These are phyloP conservation scores for Evansstolkia leycettana DNA, from an alignment of 495 filamentous ascomycete species.

Conservation along the genomic window DNA sequence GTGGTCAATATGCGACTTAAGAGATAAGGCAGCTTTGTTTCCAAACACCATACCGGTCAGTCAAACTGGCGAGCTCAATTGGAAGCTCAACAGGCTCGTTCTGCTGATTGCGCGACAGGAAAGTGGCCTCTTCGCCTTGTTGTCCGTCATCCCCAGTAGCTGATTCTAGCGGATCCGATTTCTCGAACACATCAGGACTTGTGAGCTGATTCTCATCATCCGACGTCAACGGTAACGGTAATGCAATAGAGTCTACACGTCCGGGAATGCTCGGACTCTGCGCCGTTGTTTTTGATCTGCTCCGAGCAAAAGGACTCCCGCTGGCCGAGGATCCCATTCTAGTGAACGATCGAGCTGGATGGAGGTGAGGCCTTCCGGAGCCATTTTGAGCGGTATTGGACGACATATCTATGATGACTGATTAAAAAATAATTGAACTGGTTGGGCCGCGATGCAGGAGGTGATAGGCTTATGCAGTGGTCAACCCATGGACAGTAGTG, in stretches of 20 bases:
- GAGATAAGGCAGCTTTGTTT: constrained; percentile 2
- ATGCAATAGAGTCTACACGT: constrained; percentile 19
- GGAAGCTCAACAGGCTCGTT: constrained; percentile 74
- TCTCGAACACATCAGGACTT: constrained; percentile 33
- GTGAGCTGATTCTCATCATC: constrained; percentile 18
- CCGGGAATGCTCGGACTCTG: constrained; percentile 40
- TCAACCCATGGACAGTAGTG: too few species aligned
- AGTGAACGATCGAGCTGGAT: constrained; percentile 39
- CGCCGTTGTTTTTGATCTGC: constrained; percentile 51
- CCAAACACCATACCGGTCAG: constrained; percentile 76
- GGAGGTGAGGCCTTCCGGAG: constrained; percentile 19
- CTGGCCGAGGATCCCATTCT: constrained; percentile 38
- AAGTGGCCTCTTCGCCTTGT: constrained; percentile 29
- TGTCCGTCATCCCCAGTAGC: constrained; percentile 36
- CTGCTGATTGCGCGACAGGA: constrained; percentile 37
- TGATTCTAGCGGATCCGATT: constrained; percentile 38
- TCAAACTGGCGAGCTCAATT: constrained; percentile 79
- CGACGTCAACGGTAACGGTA: constrained; percentile 12
- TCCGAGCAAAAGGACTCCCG: constrained; percentile 28
- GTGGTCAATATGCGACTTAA: constrained; percentile 1
- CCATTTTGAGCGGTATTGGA: constrained; percentile 15
- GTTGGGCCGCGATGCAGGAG: constrained; percentile 1
- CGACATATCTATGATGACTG: constrained; percentile 9
- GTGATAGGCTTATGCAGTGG: constrained; percentile 24
- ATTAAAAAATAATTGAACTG: not conserved